These are phyloP conservation scores for Priceomyces fermenticarens DNA, from an alignment of 805 yeast species.

Conservation along the genomic window DNA sequence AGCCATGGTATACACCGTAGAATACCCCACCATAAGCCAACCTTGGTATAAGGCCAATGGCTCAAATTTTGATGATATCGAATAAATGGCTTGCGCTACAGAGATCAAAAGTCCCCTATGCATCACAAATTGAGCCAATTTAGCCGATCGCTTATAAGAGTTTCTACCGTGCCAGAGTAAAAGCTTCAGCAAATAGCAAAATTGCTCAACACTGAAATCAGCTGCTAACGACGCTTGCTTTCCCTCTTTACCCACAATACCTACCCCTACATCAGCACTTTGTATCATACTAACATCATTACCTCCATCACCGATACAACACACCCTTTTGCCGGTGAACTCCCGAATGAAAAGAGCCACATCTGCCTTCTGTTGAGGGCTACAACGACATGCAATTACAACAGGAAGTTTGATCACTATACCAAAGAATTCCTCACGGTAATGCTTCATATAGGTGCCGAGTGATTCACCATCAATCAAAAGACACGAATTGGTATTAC, in stretches of 20 bases:
- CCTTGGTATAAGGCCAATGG: slow-evolving; percentile 95
- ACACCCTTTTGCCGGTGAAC: slow-evolving; percentile 82
- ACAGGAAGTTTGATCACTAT: slow-evolving; percentile 80
- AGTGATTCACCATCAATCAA: slow-evolving; percentile 93
- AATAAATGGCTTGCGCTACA: slow-evolving; percentile 91
- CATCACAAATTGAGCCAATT: slow-evolving; percentile 91
- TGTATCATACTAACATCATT: slow-evolving; percentile 99
- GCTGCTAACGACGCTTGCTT: slow-evolving; percentile 97
- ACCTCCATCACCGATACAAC: slow-evolving; percentile 99
- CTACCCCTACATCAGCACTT: slow-evolving; percentile 98
- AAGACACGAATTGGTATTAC: slow-evolving; percentile 65
- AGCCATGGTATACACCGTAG: slow-evolving; percentile 96
- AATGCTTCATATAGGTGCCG: slow-evolving; percentile 60
- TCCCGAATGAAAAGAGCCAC: slow-evolving; percentile 78
- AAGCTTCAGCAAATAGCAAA: slow-evolving; percentile 81
- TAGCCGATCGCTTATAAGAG: slow-evolving; percentile 93
- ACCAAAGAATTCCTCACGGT: slow-evolving; percentile 69
- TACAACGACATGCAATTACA: slow-evolving; percentile 97
- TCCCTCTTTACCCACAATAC: slow-evolving; percentile 98
- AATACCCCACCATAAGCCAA: slow-evolving; percentile 97
- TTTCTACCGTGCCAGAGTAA: slow-evolving; percentile 98
- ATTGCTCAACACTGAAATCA: slow-evolving; percentile 90
- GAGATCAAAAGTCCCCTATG: slow-evolving; percentile 94
- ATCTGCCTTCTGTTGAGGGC: slow-evolving; percentile 98
- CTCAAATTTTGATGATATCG: slow-evolving; percentile 81